Evolutionary conservation across 1,284 basidiomycete genomes (phyloP), one percentile per base, ranked within the genome.

Genomic region (Irpex sp.): DNA sequence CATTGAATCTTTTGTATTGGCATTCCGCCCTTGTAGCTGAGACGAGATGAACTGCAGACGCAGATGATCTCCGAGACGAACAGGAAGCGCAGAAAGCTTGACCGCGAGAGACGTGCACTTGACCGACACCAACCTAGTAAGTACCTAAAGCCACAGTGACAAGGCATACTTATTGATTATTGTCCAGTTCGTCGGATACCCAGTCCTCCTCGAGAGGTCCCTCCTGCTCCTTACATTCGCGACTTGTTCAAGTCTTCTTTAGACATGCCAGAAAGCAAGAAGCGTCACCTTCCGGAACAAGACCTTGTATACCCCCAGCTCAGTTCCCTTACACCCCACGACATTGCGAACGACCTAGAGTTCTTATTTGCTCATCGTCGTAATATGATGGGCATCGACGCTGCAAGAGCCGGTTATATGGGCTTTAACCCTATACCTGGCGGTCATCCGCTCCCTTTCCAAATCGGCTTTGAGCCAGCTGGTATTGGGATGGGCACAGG

Each of bases 11-110:
- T n/a, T 38, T 34, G 31, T 36, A 8, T 3, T 15, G 36, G 9
- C 58, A 13, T 48, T 47, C n/a, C 40, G 40, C 11, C 40, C 15
- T 26, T 19, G 47, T 19, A 63, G 58, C 47, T 37, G 61, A 92
- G 89, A 73, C 81, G 86, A 61, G 88, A 91, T 68, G 86, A 89
- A 56, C 76, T 95, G n/a, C 89, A 94, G 67, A 88, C 84, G 0
- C 85, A 88, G 15, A 90, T 94, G 88, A 87, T 94, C 60, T 85
- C 93, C 0, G 93, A 95, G 67, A 85, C 88, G 13, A 93, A 91
- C 68, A 81, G 92, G 64, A 94, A 95, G 74, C 82, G 91, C 59
- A 81, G 94, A 48, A 83, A 84, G 60, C 74, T 96, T 34, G 94
- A 96, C 72, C 82, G 94, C 62, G 94, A 96, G 63, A 84, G 92